Evolutionary conservation across 1,284 basidiomycete species (phyloP), one percentile per base, ranked within the genome.

Genomic region (Microbotryum intermedium): DNA sequence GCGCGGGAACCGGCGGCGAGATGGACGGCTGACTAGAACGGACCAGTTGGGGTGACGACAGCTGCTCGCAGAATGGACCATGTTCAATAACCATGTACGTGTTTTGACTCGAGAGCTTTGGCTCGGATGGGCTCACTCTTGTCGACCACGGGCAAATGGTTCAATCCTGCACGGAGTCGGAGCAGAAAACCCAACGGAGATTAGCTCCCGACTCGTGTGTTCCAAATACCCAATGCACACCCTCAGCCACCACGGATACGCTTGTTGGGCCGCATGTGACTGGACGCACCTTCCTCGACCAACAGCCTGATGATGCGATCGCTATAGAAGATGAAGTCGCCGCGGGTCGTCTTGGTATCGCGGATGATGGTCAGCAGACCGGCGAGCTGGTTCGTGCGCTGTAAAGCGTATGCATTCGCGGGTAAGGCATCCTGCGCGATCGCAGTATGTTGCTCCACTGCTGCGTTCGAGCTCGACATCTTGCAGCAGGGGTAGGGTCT

Each of bases 271-370:
- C 34, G 6, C 11, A 39, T 39, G 53, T 23, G 39, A 39, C 5
- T 7, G n/a, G 29, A 71, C 75, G 50, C 49, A 77, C 79, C 81
- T 72, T 83, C 82, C 70, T 83, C 82, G 26, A 83, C 81, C 6
- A 83, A 72, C 25, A 83, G 70, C 16, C 82, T 76, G 70, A 82
- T 82, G 70, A 83, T 81, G 11, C 82, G 74, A 74, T 83, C 81
- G 16, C 89, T 90, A 74, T 95, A 97, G 78, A 98, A 98, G 69
- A 98, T 83, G 73, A 98, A 98, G 75, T 98, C 94, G 25, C 92
- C 92, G 48, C 94, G 69, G 21, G 68, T 64, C 16, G 77, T 78
- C 6, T 72, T 65, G 20, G 65, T 58, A 64, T 75, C 72, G 39
- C 69, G 78, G 73, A 98, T 94, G 76, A 97, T 94, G 18, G 95